Evolutionary conservation across 2,329 filamentous ascomycete genomes (phyloP).

Genomic region (Colletotrichum theobromicola): DNA sequence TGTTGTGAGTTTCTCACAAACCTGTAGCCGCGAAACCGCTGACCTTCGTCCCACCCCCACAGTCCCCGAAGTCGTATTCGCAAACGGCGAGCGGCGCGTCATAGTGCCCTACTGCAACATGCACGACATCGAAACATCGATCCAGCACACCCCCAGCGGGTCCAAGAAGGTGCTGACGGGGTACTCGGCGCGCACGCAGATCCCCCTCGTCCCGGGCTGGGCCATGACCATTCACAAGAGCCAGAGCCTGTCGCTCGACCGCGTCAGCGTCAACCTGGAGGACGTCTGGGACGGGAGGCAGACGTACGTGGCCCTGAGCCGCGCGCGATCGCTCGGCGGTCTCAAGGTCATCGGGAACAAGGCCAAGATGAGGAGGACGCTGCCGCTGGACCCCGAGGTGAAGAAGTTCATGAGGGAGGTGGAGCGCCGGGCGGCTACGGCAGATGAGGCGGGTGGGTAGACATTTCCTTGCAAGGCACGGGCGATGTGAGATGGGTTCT

Average conservation of each 20-base stretch:
- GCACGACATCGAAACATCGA: not conserved
- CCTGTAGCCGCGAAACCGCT: not conserved
- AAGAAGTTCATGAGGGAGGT: not conserved
- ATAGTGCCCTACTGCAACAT: not conserved
- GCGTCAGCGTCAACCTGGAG: constrained; percentile 59
- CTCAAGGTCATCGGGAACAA: not conserved
- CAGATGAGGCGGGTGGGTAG: not conserved
- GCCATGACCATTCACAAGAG: constrained; percentile 69
- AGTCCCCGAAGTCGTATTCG: not conserved
- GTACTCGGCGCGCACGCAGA: constrained; percentile 59
- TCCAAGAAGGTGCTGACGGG: constrained; percentile 25
- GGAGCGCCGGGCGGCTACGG: not conserved
- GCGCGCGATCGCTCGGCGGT: not conserved
- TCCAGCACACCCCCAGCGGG: not conserved
- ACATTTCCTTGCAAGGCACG: fast-evolving
- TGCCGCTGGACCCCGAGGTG: not conserved
- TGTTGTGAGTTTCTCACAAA: not conserved
- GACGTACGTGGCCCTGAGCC: not conserved
- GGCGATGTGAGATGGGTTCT: fast-evolving
- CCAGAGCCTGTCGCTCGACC: constrained; percentile 67
- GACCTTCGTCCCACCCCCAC: not conserved
- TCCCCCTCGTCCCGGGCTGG: constrained; percentile 65
- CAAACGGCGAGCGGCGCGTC: not conserved
- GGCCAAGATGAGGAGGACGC: not conserved
- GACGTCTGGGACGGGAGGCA: constrained; percentile 45